Base-by-base conservation (phyloP, 1,139 yeast species). In the Geotrichum reessii region DNA sequence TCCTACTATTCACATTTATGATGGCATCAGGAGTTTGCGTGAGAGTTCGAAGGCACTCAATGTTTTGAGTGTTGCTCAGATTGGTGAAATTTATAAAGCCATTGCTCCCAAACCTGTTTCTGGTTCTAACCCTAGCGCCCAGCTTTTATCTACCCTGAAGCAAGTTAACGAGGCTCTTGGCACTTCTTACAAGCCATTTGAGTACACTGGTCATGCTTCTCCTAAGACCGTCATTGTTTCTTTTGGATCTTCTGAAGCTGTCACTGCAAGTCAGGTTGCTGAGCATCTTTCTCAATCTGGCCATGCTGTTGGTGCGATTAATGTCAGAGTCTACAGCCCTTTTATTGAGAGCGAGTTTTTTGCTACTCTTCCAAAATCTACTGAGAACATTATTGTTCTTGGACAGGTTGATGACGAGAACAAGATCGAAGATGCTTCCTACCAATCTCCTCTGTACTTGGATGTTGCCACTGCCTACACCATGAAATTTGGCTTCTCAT, bases 391-490 rank as follows among this genome's bases (percentile, higher is more conserved):
- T 59, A 83, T 87, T 57, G 86, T 89, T 25, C 76, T 90, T 63
- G 84, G 85, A 52, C 87, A 84, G 69, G 70, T 71, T 31, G 58
- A 60, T 44, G 74, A 77, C 31, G 66, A 71, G 53, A 71, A 73
- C 58, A 74, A 74, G 47, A 70, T 75, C 49, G 71, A 77, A 1
- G 69, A 68, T 53, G 52, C 64, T 14, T 57, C 64, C 33, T 61
- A 62, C 60, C 69, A 65, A 55, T 70, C 76, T 27, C 62, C 67
- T 4, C 67, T 91, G 66, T 86, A 81, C 71, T 78, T 85, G 50
- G 95, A 89, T 65, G 83, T 88, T 62, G 80, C 88, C 57, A 86
- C 95, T 14, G 81, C 95, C 33, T 76, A 88, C 65, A 85, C 84
- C 71, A 62, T 67, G 63, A 62, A 63, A 47, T 55, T 57, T 33